Evolutionary conservation across 2,329 filamentous ascomycete species (phyloP).

Genomic region (Xylaria sp.): DNA sequence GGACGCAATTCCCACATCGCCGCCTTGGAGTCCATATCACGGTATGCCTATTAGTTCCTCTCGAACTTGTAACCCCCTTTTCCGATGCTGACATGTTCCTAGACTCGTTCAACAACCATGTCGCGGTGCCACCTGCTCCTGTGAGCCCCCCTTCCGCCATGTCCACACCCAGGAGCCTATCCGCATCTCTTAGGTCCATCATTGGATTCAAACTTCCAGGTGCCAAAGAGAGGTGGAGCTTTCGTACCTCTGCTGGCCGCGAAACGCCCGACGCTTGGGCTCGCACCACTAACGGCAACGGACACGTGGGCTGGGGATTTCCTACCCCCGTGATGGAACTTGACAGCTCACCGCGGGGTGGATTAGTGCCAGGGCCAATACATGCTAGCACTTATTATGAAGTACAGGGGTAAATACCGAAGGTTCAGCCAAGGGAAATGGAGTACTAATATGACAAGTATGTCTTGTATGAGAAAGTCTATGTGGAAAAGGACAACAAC

Average conservation of each 20-base stretch:
- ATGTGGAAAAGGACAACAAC: background rate
- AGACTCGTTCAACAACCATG: slow-evolving; percentile 29
- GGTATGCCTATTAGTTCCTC: slow-evolving; percentile 16
- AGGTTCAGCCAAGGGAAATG: background rate
- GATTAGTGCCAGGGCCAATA: background rate
- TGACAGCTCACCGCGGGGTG: slow-evolving; percentile 16
- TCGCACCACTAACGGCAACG: background rate
- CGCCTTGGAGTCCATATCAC: slow-evolving; percentile 37
- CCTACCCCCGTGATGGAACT: slow-evolving; percentile 24
- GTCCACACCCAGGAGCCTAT: slow-evolving; percentile 14
- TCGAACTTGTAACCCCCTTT: background rate
- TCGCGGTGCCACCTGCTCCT: background rate
- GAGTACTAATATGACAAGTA: background rate
- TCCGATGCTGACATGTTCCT: slow-evolving; percentile 2
- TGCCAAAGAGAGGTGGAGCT: slow-evolving; percentile 6
- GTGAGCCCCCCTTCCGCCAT: slow-evolving; percentile 8
- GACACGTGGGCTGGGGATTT: slow-evolving; percentile 1
- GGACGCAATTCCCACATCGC: slow-evolving; percentile 2
- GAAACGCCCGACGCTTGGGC: background rate
- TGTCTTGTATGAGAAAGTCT: background rate
- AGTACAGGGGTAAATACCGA: slow-evolving; percentile 29
- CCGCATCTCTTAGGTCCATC: slow-evolving; percentile 26
- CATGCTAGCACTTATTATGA: slow-evolving; percentile 25
- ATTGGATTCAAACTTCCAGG: slow-evolving; percentile 19
- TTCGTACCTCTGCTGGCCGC: background rate